These are phyloP conservation scores for Apiotrichum sp. DNA, from an alignment of 1,284 basidiomycete genomes.

Conservation along the genomic window DNA sequence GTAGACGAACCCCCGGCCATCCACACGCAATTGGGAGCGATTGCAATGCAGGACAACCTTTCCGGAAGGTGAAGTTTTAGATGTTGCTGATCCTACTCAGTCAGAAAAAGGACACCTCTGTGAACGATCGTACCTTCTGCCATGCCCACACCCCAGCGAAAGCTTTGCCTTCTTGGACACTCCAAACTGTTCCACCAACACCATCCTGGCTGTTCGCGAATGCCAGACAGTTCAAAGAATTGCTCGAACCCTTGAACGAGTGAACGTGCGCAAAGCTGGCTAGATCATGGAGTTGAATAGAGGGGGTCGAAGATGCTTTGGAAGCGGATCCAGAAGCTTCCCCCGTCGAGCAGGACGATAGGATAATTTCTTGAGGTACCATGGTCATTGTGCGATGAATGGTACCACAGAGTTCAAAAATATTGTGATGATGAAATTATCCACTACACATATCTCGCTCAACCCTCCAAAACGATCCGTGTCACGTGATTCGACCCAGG, in stretches of 20 bases:
- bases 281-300: constrained; percentile 46
- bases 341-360: constrained; percentile 36
- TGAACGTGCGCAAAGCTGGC: constrained; percentile 42
- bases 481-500: too few relatives aligned
- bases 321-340: constrained; percentile 12
- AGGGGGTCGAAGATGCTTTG: constrained; percentile 30
- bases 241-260: constrained; percentile 45
- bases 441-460: too few relatives aligned
- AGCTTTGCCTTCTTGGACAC: constrained; percentile 48
- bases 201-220: constrained; percentile 35
- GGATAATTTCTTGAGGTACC: constrained; percentile 41
- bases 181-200: constrained; percentile 42
- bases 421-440: too few relatives aligned
- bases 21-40: constrained; percentile 66
- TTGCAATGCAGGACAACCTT: constrained; percentile 69
- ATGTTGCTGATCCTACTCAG: constrained; percentile 70
- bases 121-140: constrained; percentile 46
- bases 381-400: constrained; percentile 9
- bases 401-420: background rate
- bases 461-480: too few relatives aligned
- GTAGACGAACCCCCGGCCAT: constrained; percentile 81
- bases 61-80: constrained; percentile 84
- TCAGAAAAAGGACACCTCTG: background rate
- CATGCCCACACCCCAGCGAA: constrained; percentile 48
- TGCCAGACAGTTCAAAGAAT: constrained; percentile 29